Conservation (phyloP, 2,329 filamentous ascomycete genomes). For the Trichoderma guizhouense region DNA sequence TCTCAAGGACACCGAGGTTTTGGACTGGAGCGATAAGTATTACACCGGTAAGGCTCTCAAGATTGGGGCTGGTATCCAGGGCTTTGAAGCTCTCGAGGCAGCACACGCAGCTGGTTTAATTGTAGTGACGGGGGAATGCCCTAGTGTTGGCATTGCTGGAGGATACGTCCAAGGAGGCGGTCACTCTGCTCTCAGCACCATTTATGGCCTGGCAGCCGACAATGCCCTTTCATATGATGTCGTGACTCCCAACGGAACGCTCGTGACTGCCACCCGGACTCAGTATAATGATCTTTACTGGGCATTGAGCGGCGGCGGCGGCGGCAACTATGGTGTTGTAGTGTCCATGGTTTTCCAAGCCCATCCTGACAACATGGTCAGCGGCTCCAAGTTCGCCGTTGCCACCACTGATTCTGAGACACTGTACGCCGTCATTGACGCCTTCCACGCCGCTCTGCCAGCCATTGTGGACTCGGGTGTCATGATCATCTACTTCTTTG, state of each 20-base stretch:
- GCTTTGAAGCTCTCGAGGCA: slow-evolving; percentile 44
- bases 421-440: slow-evolving; percentile 22
- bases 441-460: slow-evolving; percentile 28
- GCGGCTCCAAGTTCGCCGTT: slow-evolving; percentile 29
- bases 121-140: slow-evolving; percentile 54
- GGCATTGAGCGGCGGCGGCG: slow-evolving; percentile 57
- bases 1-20: slow-evolving; percentile 40
- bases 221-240: slow-evolving; percentile 54
- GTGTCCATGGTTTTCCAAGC: slow-evolving; percentile 36
- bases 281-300: slow-evolving; percentile 54
- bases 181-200: slow-evolving; percentile 48
- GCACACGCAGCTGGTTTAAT: slow-evolving; percentile 45
- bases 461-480: slow-evolving; percentile 46
- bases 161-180: slow-evolving; percentile 61
- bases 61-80: slow-evolving; percentile 54
- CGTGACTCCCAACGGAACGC: slow-evolving; percentile 47
- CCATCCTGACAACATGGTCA: slow-evolving; percentile 30
- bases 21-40: slow-evolving; percentile 37
- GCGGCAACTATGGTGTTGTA: slow-evolving; percentile 43
- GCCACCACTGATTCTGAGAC: neutral
- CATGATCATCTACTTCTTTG: slow-evolving; percentile 45
- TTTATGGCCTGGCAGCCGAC: slow-evolving; percentile 57
- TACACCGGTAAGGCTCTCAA: slow-evolving; percentile 53
- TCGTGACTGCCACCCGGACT: slow-evolving; percentile 43
- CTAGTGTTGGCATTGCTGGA: slow-evolving; percentile 57